These are phyloP conservation scores for Suhomyces kilbournensis DNA, from an alignment of 805 yeast species.

Conservation along the genomic window DNA sequence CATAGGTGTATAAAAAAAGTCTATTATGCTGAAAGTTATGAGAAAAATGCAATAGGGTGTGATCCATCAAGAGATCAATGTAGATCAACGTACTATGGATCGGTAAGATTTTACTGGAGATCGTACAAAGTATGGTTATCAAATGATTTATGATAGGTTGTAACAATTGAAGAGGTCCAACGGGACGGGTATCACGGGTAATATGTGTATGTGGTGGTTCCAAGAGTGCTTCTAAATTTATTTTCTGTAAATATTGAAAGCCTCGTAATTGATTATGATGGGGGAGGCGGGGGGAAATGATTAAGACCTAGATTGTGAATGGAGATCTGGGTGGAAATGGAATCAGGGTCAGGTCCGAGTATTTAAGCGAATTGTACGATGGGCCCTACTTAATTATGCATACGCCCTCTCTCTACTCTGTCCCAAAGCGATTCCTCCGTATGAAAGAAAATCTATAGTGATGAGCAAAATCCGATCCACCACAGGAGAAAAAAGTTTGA, in stretches of 20 bases:
- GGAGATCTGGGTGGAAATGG: neutral
- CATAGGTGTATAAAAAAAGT: conserved; percentile 3
- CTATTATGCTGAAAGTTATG: conserved; percentile 1
- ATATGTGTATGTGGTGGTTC: neutral
- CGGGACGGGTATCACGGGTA: neutral
- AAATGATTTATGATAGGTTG: neutral
- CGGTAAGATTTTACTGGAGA: neutral
- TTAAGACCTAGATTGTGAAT: neutral
- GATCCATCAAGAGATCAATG: neutral
- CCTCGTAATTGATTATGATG: neutral
- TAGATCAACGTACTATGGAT: neutral
- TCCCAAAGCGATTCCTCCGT: neutral
- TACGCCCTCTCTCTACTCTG: neutral
- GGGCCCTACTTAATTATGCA: neutral
- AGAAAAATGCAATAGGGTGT: neutral
- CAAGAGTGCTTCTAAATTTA: neutral
- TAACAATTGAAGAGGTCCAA: neutral
- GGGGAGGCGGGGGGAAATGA: neutral
- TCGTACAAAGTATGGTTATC: too few species aligned
- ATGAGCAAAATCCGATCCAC: conserved; percentile 5
- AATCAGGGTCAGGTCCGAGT: neutral
- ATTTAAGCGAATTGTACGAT: neutral
- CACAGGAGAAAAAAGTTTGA: conserved; percentile 1
- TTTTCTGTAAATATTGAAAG: neutral
- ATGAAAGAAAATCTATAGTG: conserved; percentile 1